These are phyloP conservation scores for Yamadazyma triangularis DNA, from an alignment of 1,139 yeast species.

Conservation along the genomic window DNA sequence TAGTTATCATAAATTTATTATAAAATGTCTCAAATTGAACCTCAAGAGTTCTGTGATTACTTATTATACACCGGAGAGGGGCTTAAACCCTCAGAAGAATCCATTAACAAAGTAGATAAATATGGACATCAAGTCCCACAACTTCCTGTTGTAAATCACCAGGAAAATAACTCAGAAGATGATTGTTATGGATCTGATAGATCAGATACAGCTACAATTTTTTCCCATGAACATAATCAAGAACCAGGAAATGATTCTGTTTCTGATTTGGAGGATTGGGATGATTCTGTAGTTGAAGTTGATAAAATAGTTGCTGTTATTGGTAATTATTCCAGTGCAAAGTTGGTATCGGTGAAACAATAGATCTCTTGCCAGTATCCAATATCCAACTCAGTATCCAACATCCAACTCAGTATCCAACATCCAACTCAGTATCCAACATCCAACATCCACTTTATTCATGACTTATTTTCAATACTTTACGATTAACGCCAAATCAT, in stretches of 20 bases:
- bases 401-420: too few species aligned
- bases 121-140: not conserved
- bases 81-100: too few species aligned
- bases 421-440: too few species aligned
- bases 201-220: slow-evolving; percentile 11
- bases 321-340: slow-evolving; percentile 10
- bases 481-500: too few species aligned
- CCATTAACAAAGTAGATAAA: too few species aligned
- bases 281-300: slow-evolving; percentile 11
- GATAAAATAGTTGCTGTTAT: slow-evolving; percentile 21
- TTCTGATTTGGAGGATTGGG: not conserved
- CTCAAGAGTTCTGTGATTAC: not conserved
- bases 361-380: too few species aligned
- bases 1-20: too few species aligned
- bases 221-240: slow-evolving; percentile 6
- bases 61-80: not conserved
- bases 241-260: not conserved
- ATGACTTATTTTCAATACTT: too few species aligned
- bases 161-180: not conserved
- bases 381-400: too few species aligned
- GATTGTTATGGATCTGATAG: slow-evolving; percentile 6
- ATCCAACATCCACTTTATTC: too few species aligned
- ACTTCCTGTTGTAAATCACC: too few species aligned
- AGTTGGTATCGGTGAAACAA: too few species aligned
- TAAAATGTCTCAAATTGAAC: not conserved